Evolutionary conservation across 192 early-diverging fungal species (phyloP).

Genomic region (Backusella tarrabulga): DNA sequence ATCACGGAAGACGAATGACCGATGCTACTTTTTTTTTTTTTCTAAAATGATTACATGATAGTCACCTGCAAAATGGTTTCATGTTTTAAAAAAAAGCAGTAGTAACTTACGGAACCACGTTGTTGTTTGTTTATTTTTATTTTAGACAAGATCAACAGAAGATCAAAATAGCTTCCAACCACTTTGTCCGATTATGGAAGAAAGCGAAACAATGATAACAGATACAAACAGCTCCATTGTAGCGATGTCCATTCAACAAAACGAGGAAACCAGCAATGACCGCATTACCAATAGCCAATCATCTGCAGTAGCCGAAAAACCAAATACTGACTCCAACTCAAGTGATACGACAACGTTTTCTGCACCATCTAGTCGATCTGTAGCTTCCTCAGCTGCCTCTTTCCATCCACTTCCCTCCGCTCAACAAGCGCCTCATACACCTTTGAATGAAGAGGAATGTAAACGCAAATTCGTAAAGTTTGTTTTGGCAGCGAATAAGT

Average conservation of each 20-base stretch:
- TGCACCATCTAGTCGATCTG: neutral
- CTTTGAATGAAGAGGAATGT: conserved; percentile 18
- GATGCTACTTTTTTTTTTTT: neutral
- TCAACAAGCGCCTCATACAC: neutral
- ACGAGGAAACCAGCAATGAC: neutral
- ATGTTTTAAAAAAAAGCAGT: neutral
- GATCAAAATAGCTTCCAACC: neutral
- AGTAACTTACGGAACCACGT: neutral
- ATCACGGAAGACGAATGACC: neutral
- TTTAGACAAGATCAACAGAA: neutral
- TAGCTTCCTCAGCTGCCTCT: neutral
- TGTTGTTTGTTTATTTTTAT: neutral
- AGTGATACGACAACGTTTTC: neutral
- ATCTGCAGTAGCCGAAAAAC: neutral
- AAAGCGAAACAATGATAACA: conserved; percentile 8
- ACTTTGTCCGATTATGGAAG: conserved; percentile 7
- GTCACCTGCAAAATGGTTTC: neutral
- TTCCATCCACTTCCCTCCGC: neutral
- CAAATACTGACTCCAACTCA: neutral
- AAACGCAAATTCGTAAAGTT: conserved; percentile 32
- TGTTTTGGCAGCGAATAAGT: conserved; percentile 26
- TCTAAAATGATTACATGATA: neutral
- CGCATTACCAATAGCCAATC: neutral
- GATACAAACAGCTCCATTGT: neutral
- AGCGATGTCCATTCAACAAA: neutral